Evolutionary conservation across 2,329 filamentous ascomycete genomes (phyloP).

Genomic region (Neocatenulostroma microsporum): DNA sequence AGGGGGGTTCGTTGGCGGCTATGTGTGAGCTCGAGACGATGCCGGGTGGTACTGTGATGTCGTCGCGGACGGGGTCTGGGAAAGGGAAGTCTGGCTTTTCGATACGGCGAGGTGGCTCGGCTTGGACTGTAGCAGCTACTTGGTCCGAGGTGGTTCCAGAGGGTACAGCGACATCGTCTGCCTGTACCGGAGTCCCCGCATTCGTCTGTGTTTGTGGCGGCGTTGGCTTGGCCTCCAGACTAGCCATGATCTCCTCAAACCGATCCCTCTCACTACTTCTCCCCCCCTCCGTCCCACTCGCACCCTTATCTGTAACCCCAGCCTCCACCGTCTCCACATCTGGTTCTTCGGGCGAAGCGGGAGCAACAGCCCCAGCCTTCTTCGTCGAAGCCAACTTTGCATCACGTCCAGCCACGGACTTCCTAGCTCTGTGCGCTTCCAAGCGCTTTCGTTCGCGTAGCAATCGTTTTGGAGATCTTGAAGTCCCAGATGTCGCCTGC

Average conservation of each 20-base stretch:
- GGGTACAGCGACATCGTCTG: background rate
- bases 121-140: too few species aligned
- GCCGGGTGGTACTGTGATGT: background rate
- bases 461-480: too few species aligned
- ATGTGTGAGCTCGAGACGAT: background rate
- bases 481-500: too few species aligned
- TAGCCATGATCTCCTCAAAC: slow-evolving; percentile 5
- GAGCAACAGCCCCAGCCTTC: background rate
- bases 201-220: background rate
- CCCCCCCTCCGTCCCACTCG: background rate
- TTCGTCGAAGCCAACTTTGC: background rate
- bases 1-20: background rate
- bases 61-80: background rate
- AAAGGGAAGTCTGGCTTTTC: background rate
- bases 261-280: background rate
- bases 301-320: background rate
- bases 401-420: background rate
- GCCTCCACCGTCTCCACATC: background rate
- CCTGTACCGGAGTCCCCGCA: background rate
- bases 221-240: background rate
- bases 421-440: background rate
- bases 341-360: too few species aligned
- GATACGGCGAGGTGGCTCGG: too few species aligned
- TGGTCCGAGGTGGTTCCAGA: too few species aligned
- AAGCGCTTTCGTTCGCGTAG: background rate